Evolutionary conservation across 176 grass and related monocot species (phyloP).

Genomic region (Eragrostis nindensis): DNA sequence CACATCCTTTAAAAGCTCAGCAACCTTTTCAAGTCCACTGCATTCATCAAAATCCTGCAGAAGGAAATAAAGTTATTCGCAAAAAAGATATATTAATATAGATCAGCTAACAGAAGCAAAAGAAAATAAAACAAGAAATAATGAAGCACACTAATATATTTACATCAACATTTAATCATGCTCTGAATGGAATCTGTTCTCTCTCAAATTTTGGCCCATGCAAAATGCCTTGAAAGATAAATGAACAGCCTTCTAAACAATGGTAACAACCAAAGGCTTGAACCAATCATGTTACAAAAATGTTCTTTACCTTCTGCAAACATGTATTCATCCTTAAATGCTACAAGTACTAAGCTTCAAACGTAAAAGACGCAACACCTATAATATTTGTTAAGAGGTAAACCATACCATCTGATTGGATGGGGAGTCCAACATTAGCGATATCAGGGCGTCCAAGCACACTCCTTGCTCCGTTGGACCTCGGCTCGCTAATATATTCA

Average conservation of each 20-base stretch:
- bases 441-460: conserved; percentile 92
- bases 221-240: conserved; percentile 33
- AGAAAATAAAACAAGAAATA: conserved; percentile 33
- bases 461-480: conserved; percentile 79
- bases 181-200: conserved; percentile 1
- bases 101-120: background rate
- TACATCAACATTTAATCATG: background rate
- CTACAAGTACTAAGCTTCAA: background rate
- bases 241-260: background rate
- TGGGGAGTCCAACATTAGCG: conserved; percentile 92
- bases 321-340: conserved; percentile 30
- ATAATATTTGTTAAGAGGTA: conserved; percentile 29
- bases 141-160: conserved; percentile 8
- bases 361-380: background rate
- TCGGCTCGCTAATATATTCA: conserved; percentile 85
- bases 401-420: conserved; percentile 78
- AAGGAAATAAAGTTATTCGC: no score
- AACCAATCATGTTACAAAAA: conserved; percentile 17
- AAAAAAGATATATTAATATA: conserved; percentile 8
- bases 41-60: conserved; percentile 87
- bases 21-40: conserved; percentile 85
- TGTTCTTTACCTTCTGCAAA: conserved; percentile 24
- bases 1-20: conserved; percentile 87
- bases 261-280: conserved; percentile 3
- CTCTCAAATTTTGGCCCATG: background rate